A percentile compares a stretch with the other conserved stretches of the same genome.
phyloP scores from a whole-genome alignment of 768 basidiomycete genomes.

The Tulasnella sp. region DNA sequence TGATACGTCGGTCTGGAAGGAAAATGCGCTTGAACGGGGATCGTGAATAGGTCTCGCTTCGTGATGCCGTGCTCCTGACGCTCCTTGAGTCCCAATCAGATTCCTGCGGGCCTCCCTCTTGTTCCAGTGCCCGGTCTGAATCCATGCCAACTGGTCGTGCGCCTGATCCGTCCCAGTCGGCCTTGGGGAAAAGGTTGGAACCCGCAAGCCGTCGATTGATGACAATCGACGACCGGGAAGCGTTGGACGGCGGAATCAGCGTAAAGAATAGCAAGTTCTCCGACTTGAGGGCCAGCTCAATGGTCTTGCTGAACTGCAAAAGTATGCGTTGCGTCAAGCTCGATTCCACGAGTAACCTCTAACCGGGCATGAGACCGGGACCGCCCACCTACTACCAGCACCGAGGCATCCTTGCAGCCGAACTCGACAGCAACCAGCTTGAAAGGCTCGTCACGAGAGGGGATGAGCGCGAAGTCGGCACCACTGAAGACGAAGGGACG shows the following conservation, averaged over 20 bases:
- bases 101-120: slow-evolving; percentile 54
- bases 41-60: slow-evolving; percentile 28
- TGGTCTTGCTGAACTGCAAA: slow-evolving; percentile 87
- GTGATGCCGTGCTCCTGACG: slow-evolving; percentile 8
- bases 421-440: slow-evolving; percentile 95
- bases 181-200: slow-evolving; percentile 59
- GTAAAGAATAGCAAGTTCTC: slow-evolving; percentile 86
- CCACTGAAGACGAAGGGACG: slow-evolving; percentile 92
- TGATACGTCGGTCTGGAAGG: slow-evolving; percentile 41
- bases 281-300: slow-evolving; percentile 92
- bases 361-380: slow-evolving; percentile 94
- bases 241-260: slow-evolving; percentile 91
- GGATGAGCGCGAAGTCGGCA: slow-evolving; percentile 91
- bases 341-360: slow-evolving; percentile 98
- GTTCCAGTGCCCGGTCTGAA: slow-evolving; percentile 69
- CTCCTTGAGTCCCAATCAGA: slow-evolving; percentile 59
- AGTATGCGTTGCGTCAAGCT: slow-evolving; percentile 89
- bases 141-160: slow-evolving; percentile 41
- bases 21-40: slow-evolving; percentile 28
- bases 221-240: slow-evolving; percentile 97
- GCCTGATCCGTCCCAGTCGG: slow-evolving; percentile 27
- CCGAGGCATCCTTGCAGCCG: slow-evolving; percentile 94
- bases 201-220: slow-evolving; percentile 75
- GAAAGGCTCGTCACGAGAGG: slow-evolving; percentile 93
- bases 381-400: slow-evolving; percentile 90